Base-by-base conservation (phyloP, 1,284 basidiomycete genomes). In the Amanita bisporigera region DNA sequence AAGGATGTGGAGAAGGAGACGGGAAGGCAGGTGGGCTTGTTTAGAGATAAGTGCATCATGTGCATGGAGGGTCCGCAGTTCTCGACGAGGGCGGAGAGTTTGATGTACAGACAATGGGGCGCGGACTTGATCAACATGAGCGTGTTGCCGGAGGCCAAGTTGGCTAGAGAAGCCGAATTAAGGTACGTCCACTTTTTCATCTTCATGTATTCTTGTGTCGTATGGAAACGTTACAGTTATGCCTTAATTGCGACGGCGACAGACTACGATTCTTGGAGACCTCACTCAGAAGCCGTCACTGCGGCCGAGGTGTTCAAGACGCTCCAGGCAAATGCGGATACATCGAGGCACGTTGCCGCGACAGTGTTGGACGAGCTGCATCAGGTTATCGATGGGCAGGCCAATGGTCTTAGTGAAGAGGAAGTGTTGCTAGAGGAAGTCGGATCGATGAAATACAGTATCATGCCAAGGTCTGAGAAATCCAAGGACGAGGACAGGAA, bases 61-160 rank as follows among this genome's bases (percentile, higher is more conserved):
- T 97, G 95, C 78, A 99, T 99, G 96, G 97, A 99, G 77, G 97
- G 97, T 4, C 96, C 95, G 31, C 92, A 95, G 82, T 97, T 94
- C 81, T 94, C 94, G 64, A 99, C 97, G 6, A 86, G 97, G 43
- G 98, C 97, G 24, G 97, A 99, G 86, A 96, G 93, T 75, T 76
- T 89, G 74, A 97, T 99, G 96, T 98, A 99, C 81, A 87, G 96
- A 47, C 85, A 87, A 64, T 96, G 93, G 91, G 97, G 96, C 15
- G 97, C 91, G 7, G 96, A 98, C 80, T 85, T 98, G 75, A 97
- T 98, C 83, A 97, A 96, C 80, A 96, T 98, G 97, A 97, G 93
- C 67, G 94, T 94, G 58, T 84, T 99, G 41, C 97, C 97, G 3
- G 97, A 99, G 82, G 91, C 97, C 31, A 99, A 99, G 83, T 85